Evolutionary conservation across 2,329 filamentous ascomycete genomes (phyloP).

Genomic region (Epichloe bromicola): DNA sequence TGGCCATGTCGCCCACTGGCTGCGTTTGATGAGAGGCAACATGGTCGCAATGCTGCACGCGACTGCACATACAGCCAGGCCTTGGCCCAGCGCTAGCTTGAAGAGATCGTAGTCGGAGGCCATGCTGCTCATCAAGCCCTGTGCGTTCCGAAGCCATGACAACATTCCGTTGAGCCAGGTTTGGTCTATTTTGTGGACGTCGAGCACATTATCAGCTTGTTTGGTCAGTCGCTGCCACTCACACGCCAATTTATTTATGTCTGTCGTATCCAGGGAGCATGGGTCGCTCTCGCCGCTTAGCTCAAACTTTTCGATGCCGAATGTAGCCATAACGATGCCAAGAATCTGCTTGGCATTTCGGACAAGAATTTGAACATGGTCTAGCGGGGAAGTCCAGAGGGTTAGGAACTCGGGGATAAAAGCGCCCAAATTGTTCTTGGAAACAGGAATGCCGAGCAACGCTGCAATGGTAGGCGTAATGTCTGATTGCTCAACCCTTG

Average conservation of each 20-base stretch:
- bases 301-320: constrained; percentile 36
- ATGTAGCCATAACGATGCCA: constrained; percentile 62
- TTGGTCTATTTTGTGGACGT: constrained; percentile 17
- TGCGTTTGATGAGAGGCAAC: constrained; percentile 4
- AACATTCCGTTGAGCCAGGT: constrained; percentile 31
- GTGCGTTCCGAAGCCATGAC: constrained; percentile 57
- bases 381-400: constrained; percentile 48
- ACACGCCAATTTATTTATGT: constrained; percentile 51
- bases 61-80: constrained; percentile 21
- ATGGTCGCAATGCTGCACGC: constrained; percentile 8
- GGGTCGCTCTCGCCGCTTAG: constrained; percentile 20
- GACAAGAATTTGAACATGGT: constrained; percentile 55
- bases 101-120: constrained; percentile 82
- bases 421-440: constrained; percentile 79
- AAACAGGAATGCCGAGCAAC: constrained; percentile 74
- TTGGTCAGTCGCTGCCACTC: constrained; percentile 40
- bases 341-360: constrained; percentile 74
- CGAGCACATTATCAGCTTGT: constrained; percentile 13
- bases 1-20: constrained; percentile 28
- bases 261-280: constrained; percentile 19
- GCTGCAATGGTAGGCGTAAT: constrained; percentile 80
- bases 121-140: constrained; percentile 72
- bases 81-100: constrained; percentile 39
- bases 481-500: constrained; percentile 82
- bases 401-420: constrained; percentile 68